phyloP scores from a whole-genome alignment of 192 early-diverging fungal genomes.

The Chytriomyces sp. region DNA sequence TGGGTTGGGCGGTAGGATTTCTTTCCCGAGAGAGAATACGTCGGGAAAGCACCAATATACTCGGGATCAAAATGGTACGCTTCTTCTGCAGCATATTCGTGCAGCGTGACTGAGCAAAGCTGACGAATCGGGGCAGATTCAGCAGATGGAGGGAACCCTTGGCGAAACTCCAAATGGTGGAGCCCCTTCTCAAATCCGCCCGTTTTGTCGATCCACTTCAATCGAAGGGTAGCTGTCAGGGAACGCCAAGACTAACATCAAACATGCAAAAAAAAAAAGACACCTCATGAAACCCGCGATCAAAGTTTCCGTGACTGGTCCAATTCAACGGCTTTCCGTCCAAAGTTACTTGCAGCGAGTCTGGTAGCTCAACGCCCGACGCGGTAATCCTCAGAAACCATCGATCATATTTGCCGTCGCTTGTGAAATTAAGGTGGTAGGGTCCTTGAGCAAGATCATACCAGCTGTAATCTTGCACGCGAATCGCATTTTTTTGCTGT shows the following conservation, averaged over 20 bases:
- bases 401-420: conserved; percentile 55
- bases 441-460: conserved; percentile 64
- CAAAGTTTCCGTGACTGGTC: conserved; percentile 54
- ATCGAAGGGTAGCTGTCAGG: background rate
- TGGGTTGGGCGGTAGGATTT: conserved; percentile 62
- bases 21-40: conserved; percentile 44
- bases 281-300: conserved; percentile 52
- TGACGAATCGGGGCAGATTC: conserved; percentile 59
- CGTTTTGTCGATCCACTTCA: conserved; percentile 44
- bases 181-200: conserved; percentile 49
- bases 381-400: conserved; percentile 63
- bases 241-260: background rate
- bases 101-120: conserved; percentile 61
- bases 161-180: conserved; percentile 55
- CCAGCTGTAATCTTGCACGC: conserved; percentile 48
- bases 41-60: conserved; percentile 58
- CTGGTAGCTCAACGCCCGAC: conserved; percentile 58
- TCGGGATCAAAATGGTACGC: conserved; percentile 43
- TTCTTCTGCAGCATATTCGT: conserved; percentile 56
- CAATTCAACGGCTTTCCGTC: conserved; percentile 60
- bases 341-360: conserved; percentile 50
- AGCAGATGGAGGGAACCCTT: conserved; percentile 43
- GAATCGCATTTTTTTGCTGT: conserved; percentile 5
- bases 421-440: conserved; percentile 56
- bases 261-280: background rate